A percentile compares a stretch with the other conserved stretches of the same genome.
Conservation (phyloP, 140 eudicot species). For the Erigeron philadelphicus region DNA sequence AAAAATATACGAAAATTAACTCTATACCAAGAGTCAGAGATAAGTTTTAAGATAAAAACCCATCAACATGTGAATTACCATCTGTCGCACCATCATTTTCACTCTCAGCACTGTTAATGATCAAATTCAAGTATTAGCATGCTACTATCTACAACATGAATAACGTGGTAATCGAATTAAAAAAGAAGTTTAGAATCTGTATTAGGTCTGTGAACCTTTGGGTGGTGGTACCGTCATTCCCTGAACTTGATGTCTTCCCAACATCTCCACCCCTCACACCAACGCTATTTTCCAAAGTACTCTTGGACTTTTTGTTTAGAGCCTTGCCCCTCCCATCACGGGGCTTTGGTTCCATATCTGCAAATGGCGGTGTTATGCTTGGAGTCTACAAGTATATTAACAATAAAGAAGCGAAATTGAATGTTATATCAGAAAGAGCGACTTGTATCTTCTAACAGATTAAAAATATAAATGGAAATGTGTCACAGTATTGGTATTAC, state of each 20-base stretch:
- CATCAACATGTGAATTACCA: slow-evolving; percentile 10
- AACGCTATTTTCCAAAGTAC: background rate
- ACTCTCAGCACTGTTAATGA: slow-evolving; percentile 21
- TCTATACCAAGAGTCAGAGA: background rate
- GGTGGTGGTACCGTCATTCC: slow-evolving; percentile 13
- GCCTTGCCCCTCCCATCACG: background rate
- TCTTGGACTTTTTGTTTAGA: background rate
- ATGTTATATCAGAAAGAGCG: too few species aligned
- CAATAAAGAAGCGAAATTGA: background rate
- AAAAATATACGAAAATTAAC: background rate
- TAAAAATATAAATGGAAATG: background rate
- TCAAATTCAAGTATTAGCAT: background rate
- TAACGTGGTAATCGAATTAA: background rate
- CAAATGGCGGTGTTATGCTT: background rate
- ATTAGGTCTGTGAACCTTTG: slow-evolving; percentile 17
- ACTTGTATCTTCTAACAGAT: too few species aligned
- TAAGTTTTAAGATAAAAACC: background rate
- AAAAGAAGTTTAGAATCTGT: background rate
- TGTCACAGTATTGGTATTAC: background rate
- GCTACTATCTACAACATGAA: background rate
- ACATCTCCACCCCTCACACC: background rate
- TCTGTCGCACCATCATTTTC: slow-evolving; percentile 20
- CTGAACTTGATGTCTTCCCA: slow-evolving; percentile 20
- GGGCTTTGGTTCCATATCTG: slow-evolving; percentile 4
- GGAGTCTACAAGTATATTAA: background rate